Base-by-base conservation (phyloP, 768 basidiomycete genomes). In the Paxillus rubicundulus region DNA sequence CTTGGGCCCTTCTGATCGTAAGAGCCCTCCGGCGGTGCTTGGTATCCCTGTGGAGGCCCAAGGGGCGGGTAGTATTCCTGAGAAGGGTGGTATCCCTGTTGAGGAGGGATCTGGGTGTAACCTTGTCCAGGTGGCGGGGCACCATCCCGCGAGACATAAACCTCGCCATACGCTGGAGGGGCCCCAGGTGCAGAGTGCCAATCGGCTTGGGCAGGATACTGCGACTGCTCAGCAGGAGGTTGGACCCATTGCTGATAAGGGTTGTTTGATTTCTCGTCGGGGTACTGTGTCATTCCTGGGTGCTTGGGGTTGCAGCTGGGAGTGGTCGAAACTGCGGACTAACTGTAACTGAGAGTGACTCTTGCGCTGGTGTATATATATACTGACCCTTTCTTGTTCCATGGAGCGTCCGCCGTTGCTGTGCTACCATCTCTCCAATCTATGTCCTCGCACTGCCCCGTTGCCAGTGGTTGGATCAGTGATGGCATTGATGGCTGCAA, bases 201-300 rank as follows among this genome's bases (percentile, higher is more conserved):
- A 18, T 17, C 49, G 33, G 57, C 44, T 16, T 53, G 50, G 21
- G 24, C 9, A 34, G 27, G 27, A 30, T 48, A 36, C 24, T 56
- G 50, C 8, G 50, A 40, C 28, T 47, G 46, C 7, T 30, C 28
- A 44, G 33, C 16, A 9, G 58, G 28, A 28, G 56, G 58, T 36
- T 38, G 8, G 0, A 59, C 7, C 60, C 59, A 64, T 43, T 49
- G 28, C 5, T 56, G 28, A 20, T 47, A 61, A n/a, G 60, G 33
- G 13, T 53, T 57, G 20, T 58, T 55, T 8, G 56, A 49, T 13
- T 70, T 70, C 36, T 68, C 68, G 56, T 48, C 41, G 34, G 66
- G 63, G 47, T 55, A 60, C 38, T 57, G 61, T 38, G 45, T 39
- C 68, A 68, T 58, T 37, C 24, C 45, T 17, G 24, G 3, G 3